Evolutionary conservation across 2,329 filamentous ascomycete species (phyloP).

Genomic region (Talaromyces albobiverticillius): DNA sequence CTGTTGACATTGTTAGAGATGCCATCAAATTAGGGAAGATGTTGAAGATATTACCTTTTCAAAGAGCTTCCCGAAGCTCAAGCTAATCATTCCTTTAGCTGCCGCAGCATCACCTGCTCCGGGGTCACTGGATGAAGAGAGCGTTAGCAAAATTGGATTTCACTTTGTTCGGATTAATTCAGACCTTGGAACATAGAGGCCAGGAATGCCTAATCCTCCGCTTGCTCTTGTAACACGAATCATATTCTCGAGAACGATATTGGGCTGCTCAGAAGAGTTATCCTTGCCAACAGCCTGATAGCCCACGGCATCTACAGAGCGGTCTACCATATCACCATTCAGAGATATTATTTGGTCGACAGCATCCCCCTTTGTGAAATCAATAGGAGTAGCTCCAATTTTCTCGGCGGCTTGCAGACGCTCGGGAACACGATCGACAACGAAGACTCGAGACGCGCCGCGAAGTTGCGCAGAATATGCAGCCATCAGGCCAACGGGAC

Average conservation of each 20-base stretch:
- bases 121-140: no score
- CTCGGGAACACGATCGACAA: conserved; percentile 61
- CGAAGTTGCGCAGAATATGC: conserved; percentile 61
- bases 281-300: conserved; percentile 60
- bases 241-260: conserved; percentile 62
- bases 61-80: conserved; percentile 66
- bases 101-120: conserved; percentile 57
- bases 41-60: no score
- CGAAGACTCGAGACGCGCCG: conserved; percentile 59
- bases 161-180: no score
- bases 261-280: conserved; percentile 59
- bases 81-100: conserved; percentile 62
- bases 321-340: conserved; percentile 61
- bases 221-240: conserved; percentile 61
- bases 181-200: conserved; percentile 48
- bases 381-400: conserved; percentile 55
- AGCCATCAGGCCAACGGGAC: conserved; percentile 64
- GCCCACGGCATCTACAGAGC: conserved; percentile 64
- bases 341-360: conserved; percentile 60
- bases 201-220: conserved; percentile 61
- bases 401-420: conserved; percentile 58
- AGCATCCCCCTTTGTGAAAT: conserved; percentile 60
- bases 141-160: no score
- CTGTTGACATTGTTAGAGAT: conserved; percentile 33
- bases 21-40: no score